These are phyloP conservation scores for Clonostachys sp. DNA, from an alignment of 2,329 filamentous ascomycete genomes.

Conservation along the genomic window DNA sequence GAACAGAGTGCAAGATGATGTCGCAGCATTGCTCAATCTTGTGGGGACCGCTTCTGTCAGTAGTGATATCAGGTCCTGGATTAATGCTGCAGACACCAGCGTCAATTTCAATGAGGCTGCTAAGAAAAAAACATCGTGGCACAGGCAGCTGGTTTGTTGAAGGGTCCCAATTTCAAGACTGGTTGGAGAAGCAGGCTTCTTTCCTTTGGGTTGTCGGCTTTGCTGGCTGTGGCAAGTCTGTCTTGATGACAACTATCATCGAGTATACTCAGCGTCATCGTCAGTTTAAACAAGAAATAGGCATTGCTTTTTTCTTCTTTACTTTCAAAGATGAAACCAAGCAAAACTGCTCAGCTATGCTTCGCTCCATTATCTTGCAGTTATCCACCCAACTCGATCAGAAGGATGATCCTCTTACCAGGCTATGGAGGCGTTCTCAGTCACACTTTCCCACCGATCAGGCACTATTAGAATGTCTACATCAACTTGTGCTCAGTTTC, in stretches of 20 bases:
- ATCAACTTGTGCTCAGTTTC: slow-evolving; percentile 15
- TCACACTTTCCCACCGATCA: slow-evolving; percentile 9
- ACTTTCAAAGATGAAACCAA: slow-evolving; percentile 27
- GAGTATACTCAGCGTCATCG: slow-evolving; percentile 14
- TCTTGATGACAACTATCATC: slow-evolving; percentile 28
- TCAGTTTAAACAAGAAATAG: slow-evolving; percentile 4
- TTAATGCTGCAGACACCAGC: slow-evolving; percentile 26
- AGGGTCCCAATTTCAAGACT: slow-evolving; percentile 12
- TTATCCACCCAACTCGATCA: slow-evolving; percentile 17
- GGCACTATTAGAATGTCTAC: slow-evolving; percentile 12
- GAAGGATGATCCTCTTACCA: slow-evolving; percentile 7
- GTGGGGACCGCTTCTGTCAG: slow-evolving; percentile 17
- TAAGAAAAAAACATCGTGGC: slow-evolving; percentile 18
- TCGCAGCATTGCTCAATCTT: slow-evolving; percentile 14
- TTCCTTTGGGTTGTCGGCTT: slow-evolving; percentile 32
- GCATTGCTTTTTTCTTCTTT: slow-evolving; percentile 32
- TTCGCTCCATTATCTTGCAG: slow-evolving; percentile 25
- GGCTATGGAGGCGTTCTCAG: slow-evolving; percentile 8
- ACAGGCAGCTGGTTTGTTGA: slow-evolving; percentile 28
- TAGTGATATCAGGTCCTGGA: slow-evolving; percentile 18
- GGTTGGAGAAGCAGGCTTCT: slow-evolving; percentile 16
- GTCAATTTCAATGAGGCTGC: slow-evolving; percentile 22
- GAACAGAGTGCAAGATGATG: slow-evolving; percentile 14
- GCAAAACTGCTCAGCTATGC: slow-evolving; percentile 18
- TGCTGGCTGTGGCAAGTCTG: slow-evolving; percentile 32